Evolutionary conservation across 78 protist species (phyloP).

Genomic region (Dictyostelium intermedium): DNA sequence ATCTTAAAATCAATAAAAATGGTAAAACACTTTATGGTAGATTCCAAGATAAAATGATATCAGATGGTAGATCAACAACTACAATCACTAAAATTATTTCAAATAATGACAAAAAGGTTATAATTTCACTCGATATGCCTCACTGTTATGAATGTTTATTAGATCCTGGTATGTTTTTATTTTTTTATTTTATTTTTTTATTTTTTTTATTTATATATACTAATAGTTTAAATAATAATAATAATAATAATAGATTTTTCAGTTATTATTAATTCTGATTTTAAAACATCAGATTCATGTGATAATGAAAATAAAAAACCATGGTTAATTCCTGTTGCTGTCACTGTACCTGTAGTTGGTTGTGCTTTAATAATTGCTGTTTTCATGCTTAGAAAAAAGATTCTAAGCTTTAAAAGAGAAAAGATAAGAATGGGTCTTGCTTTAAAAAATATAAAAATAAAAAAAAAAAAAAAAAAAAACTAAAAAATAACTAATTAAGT

Average conservation of each 20-base stretch:
- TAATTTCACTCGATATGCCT: neutral
- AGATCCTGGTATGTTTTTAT: constrained; percentile 20
- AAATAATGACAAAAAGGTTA: neutral
- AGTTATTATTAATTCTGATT: neutral
- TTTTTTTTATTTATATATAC: too few species aligned
- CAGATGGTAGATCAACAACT: neutral
- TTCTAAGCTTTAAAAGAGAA: too few species aligned
- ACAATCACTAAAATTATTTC: neutral
- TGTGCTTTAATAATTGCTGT: neutral
- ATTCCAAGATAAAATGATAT: constrained; percentile 1
- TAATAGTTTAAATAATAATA: too few species aligned
- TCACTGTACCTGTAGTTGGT: neutral
- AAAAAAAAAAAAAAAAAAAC: too few species aligned
- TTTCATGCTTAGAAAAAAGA: neutral
- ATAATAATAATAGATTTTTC: constrained; percentile 20
- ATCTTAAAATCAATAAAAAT: constrained; percentile 1
- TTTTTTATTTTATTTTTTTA: too few species aligned
- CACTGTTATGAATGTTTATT: neutral
- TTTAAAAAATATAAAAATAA: too few species aligned
- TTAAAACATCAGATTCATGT: neutral
- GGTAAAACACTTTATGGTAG: constrained; percentile 35
- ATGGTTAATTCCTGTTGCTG: constrained; percentile 16
- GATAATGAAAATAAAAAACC: neutral
- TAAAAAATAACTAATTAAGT: too few species aligned
- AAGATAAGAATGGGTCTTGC: too few species aligned